These are phyloP conservation scores for Batkoa obscura DNA, from an alignment of 371 early-diverging fungal genomes.

Conservation along the genomic window DNA sequence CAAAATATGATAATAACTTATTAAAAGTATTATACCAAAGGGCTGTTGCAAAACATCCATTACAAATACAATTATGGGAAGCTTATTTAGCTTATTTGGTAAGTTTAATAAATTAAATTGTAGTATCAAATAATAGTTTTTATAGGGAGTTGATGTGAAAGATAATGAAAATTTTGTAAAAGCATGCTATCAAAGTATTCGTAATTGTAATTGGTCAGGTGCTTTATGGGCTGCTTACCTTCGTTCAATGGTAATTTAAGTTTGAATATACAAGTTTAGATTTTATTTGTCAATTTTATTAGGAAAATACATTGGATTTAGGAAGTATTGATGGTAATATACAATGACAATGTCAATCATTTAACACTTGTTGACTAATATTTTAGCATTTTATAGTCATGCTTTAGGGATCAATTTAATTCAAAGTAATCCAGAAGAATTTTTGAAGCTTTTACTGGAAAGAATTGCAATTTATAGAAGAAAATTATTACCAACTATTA, in stretches of 20 bases:
- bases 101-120: background rate
- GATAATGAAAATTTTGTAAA: background rate
- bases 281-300: background rate
- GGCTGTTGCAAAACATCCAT: background rate
- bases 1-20: too few relatives aligned
- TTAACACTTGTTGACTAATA: too few relatives aligned
- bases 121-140: background rate
- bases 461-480: background rate
- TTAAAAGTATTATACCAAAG: too few relatives aligned
- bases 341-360: background rate
- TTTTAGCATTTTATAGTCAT: too few relatives aligned
- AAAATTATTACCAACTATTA: too few relatives aligned
- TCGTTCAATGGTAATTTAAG: background rate
- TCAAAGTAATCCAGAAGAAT: background rate
- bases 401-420: background rate
- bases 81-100: background rate
- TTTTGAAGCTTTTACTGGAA: background rate
- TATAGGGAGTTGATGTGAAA: too few relatives aligned
- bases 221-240: background rate
- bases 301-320: background rate
- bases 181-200: background rate
- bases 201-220: background rate
- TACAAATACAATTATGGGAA: background rate
- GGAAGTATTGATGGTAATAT: background rate
- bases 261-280: background rate